phyloP scores from a whole-genome alignment of 2,329 filamentous ascomycete genomes.

The Trichoderma sp. region DNA sequence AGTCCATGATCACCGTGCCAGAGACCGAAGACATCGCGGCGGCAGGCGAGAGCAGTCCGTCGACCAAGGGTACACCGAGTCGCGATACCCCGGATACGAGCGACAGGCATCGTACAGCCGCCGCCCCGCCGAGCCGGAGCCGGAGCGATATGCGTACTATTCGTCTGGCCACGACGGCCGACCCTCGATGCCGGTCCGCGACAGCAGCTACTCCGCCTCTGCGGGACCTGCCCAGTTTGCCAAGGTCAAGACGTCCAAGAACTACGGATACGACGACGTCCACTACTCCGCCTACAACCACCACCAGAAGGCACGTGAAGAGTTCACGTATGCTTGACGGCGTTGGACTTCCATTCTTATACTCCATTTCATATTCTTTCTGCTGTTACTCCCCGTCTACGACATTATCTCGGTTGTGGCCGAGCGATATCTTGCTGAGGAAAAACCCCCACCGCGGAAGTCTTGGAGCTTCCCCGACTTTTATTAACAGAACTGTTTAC shows the following conservation, averaged over 20 bases:
- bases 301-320: conserved; percentile 33
- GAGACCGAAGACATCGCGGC: conserved; percentile 42
- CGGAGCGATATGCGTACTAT: conserved; percentile 35
- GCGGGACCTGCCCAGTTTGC: conserved; percentile 32
- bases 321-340: conserved; percentile 34
- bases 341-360: conserved; percentile 28
- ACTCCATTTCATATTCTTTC: conserved; percentile 25
- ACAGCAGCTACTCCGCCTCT: conserved; percentile 39
- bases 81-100: conserved; percentile 40
- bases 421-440: conserved; percentile 11
- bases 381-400: conserved; percentile 14
- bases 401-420: background rate
- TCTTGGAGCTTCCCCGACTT: conserved; percentile 28
- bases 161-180: conserved; percentile 35
- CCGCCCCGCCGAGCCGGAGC: conserved; percentile 35
- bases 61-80: conserved; percentile 34
- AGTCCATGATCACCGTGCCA: conserved; percentile 37
- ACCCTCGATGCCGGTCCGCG: conserved; percentile 39
- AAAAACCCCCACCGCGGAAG: conserved; percentile 17
- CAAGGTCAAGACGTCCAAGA: conserved; percentile 43
- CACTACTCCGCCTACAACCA: conserved; percentile 36
- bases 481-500: conserved; percentile 30
- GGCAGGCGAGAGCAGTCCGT: conserved; percentile 43
- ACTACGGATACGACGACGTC: conserved; percentile 39
- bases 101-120: conserved; percentile 39